A percentile compares a stretch with the other conserved stretches of the same genome.
Evolutionary conservation across 2,329 filamentous ascomycete species (phyloP).

Genomic region (Exserohilum turcica): DNA sequence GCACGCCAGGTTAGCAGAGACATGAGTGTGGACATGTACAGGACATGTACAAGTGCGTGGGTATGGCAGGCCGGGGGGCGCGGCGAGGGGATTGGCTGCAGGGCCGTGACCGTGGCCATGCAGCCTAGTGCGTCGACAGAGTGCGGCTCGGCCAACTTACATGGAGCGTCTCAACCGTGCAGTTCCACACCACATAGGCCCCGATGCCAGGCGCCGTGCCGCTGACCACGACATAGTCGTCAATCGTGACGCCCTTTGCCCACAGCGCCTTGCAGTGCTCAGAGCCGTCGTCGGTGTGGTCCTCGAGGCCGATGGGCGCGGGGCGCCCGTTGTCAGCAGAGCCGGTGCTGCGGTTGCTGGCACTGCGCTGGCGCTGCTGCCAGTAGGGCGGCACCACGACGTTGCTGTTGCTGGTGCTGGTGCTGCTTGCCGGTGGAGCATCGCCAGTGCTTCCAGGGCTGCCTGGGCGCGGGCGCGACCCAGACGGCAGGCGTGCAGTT

Average conservation of each 20-base stretch:
- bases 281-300: slow-evolving; percentile 65
- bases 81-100: slow-evolving; percentile 25
- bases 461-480: slow-evolving; percentile 14
- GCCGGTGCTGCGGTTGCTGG: slow-evolving; percentile 43
- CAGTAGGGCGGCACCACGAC: slow-evolving; percentile 55
- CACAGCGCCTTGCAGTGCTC: slow-evolving; percentile 64
- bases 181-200: slow-evolving; percentile 96
- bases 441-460: slow-evolving; percentile 24
- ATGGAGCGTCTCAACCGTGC: slow-evolving; percentile 81
- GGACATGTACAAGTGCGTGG: too few relatives aligned
- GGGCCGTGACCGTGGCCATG: slow-evolving; percentile 11
- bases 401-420: slow-evolving; percentile 39
- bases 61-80: slow-evolving; percentile 1
- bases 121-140: slow-evolving; percentile 15
- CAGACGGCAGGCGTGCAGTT: slow-evolving; percentile 33
- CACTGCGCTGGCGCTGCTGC: slow-evolving; percentile 49
- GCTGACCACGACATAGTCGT: slow-evolving; percentile 66
- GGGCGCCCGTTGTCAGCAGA: slow-evolving; percentile 45
- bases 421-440: too few relatives aligned
- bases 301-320: slow-evolving; percentile 63
- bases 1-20: slow-evolving; percentile 17
- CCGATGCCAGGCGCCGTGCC: slow-evolving; percentile 66
- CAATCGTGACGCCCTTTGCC: slow-evolving; percentile 65
- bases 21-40: too few relatives aligned
- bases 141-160: slow-evolving; percentile 57